Evolutionary conservation across 768 basidiomycete species (phyloP).

Genomic region (Tylopilus sp.): DNA sequence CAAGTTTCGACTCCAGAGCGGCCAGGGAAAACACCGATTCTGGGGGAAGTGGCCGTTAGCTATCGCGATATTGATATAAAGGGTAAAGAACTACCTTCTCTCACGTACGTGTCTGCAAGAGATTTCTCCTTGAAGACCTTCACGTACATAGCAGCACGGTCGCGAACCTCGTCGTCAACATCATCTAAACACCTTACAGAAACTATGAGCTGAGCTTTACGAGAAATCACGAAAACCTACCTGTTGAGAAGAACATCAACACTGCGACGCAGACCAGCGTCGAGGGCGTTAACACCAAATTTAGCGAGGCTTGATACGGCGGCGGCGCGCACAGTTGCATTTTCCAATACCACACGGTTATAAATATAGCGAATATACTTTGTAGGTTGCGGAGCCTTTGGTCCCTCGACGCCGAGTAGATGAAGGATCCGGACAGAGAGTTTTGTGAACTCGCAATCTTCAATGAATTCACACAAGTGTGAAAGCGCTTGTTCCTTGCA

Average conservation of each 20-base stretch:
- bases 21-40: conserved; percentile 93
- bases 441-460: conserved; percentile 99
- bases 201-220: conserved; percentile 1
- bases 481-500: conserved; percentile 97
- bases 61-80: background rate
- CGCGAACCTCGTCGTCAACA: conserved; percentile 97
- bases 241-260: conserved; percentile 83
- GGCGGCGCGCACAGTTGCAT: conserved; percentile 95
- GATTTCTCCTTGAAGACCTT: conserved; percentile 75
- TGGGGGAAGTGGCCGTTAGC: conserved; percentile 30
- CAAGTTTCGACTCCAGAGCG: conserved; percentile 85
- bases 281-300: conserved; percentile 88
- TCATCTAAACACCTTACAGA: conserved; percentile 84
- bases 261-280: conserved; percentile 76
- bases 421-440: conserved; percentile 96
- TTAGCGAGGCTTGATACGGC: conserved; percentile 94
- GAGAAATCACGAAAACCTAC: conserved; percentile 38
- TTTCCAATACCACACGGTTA: conserved; percentile 98
- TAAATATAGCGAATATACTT: conserved; percentile 99
- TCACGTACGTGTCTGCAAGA: conserved; percentile 83
- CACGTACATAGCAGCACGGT: conserved; percentile 94
- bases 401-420: conserved; percentile 92
- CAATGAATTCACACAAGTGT: conserved; percentile 98
- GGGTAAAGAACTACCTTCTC: conserved; percentile 66
- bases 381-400: conserved; percentile 91